Base-by-base conservation (phyloP, 768 basidiomycete genomes). In the Polyporus arcularius region DNA sequence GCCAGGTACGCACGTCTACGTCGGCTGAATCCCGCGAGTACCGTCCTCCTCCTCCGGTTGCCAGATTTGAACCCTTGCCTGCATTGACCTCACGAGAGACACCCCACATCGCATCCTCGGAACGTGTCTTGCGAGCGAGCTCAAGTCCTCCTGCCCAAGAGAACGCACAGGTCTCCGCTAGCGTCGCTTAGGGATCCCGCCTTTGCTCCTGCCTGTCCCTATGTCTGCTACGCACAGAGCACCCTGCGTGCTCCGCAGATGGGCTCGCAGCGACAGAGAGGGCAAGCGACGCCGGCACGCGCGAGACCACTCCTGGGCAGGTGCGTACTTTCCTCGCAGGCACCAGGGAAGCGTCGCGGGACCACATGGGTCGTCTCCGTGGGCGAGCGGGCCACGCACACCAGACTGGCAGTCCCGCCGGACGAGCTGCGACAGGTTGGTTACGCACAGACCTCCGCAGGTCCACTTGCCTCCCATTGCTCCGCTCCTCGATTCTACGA, bases 341-440 rank as follows among this genome's bases (percentile, higher is more conserved):
- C 71, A 77, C 79, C 71, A 85, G 85, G 85, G 80, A 79, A 62
- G 76, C 79, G 77, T 80, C 84, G 78, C 75, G 78, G 82, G 45
- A 73, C 68, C 58, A 62, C 57, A 26, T 65, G 65, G 65, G 54
- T n/a, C 12, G 16, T 5, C 48, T 60, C 21, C 16, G 65, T 63
- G 71, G 74, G 65, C 43, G 82, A 85, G 79, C 72, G 68, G 79
- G 66, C 57, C 59, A 72, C 82, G 73, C 59, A 80, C 80, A 75
- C 60, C 65, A 49, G 54, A 50, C 62, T 64, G 21, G 46, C 53
- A 56, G 57, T 18, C 18, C 18, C 2, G 21, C 61, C 12, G 38
- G n/a, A 16, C 40, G 46, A 21, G 21, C 8, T 28, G n/a, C 31
- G 55, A 55, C 57, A 49, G 60, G 61, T 56, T 72, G 77, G 73